phyloP scores from a whole-genome alignment of 1,139 yeast species.

The Lodderomyces oxycetoniae region DNA sequence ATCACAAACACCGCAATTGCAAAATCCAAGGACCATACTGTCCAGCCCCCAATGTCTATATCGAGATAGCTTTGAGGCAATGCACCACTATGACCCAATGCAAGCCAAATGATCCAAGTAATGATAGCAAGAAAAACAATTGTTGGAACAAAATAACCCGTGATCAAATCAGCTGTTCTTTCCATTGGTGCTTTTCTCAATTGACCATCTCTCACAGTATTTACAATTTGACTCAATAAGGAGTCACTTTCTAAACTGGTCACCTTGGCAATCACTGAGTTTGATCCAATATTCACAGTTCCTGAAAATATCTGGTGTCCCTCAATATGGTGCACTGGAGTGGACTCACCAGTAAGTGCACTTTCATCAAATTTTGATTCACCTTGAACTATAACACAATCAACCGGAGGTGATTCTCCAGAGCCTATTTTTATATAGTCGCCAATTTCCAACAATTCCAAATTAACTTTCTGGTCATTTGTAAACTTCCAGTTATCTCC shows the following conservation, averaged over 20 bases:
- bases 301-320: constrained; percentile 73
- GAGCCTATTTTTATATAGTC: constrained; percentile 56
- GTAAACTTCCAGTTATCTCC: constrained; percentile 17
- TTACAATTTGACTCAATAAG: constrained; percentile 63
- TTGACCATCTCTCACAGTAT: constrained; percentile 71
- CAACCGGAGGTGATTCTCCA: constrained; percentile 73
- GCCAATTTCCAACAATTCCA: constrained; percentile 57
- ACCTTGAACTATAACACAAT: constrained; percentile 59
- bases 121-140: constrained; percentile 55
- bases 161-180: constrained; percentile 62
- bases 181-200: constrained; percentile 72
- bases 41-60: constrained; percentile 69
- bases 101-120: constrained; percentile 69
- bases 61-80: constrained; percentile 56
- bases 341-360: constrained; percentile 72
- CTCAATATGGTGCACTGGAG: constrained; percentile 40
- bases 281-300: constrained; percentile 59
- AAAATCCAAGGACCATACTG: constrained; percentile 72
- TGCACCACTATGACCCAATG: constrained; percentile 49
- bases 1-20: constrained; percentile 72
- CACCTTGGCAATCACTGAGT: constrained; percentile 52
- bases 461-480: constrained; percentile 37
- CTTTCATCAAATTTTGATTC: constrained; percentile 65
- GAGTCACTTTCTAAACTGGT: constrained; percentile 62
- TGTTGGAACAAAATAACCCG: constrained; percentile 70